phyloP scores from a whole-genome alignment of 139 green algal species.

The Chlamydomonas asymmetrica region DNA sequence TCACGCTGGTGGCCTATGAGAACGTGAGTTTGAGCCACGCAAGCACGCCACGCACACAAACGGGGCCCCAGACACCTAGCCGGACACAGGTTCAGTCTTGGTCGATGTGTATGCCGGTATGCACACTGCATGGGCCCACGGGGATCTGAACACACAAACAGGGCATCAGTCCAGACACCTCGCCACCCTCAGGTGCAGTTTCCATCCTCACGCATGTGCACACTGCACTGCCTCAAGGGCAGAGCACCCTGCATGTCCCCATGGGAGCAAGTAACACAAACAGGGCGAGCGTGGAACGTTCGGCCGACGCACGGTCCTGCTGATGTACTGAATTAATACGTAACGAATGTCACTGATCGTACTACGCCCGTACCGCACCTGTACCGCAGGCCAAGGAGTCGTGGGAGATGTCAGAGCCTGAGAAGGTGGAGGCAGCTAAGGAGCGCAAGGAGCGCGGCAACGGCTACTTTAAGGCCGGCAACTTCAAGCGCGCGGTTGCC shows the following conservation, averaged over 20 bases:
- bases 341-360: too few species aligned
- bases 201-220: too few species aligned
- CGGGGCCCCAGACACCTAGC: background rate
- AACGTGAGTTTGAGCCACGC: constrained; percentile 48
- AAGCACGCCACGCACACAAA: background rate
- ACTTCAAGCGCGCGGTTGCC: constrained; percentile 60
- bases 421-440: constrained; percentile 81
- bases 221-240: too few species aligned
- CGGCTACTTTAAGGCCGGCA: constrained; percentile 82
- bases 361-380: background rate
- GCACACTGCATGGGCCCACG: too few species aligned
- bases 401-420: constrained; percentile 83
- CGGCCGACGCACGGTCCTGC: too few species aligned
- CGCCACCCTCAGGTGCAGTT: too few species aligned
- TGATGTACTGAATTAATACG: too few species aligned
- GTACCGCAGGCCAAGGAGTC: constrained; percentile 82
- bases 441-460: constrained; percentile 92
- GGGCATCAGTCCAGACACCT: too few species aligned
- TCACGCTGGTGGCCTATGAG: constrained; percentile 66
- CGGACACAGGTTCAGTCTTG: background rate
- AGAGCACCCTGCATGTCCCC: too few species aligned
- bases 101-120: background rate
- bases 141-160: constrained; percentile 19
- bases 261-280: too few species aligned
- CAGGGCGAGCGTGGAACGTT: too few species aligned